Percentiles rank a stretch among this genome's conserved stretches.
Evolutionary conservation across 2,329 filamentous ascomycete species (phyloP).

Genomic region (Aureobasidium sp.): DNA sequence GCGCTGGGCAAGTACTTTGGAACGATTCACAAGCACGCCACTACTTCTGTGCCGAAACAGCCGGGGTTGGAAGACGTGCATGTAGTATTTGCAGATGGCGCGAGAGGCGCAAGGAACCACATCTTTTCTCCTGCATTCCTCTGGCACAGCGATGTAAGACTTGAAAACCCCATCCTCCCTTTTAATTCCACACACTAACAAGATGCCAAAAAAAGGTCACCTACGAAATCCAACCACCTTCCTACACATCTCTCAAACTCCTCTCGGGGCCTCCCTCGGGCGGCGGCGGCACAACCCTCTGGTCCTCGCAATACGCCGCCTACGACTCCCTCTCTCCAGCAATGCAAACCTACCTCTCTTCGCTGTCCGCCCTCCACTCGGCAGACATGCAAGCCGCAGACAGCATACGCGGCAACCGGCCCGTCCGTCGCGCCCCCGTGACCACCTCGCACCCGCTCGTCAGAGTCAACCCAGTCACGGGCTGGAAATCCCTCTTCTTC

Average conservation of each 20-base stretch:
- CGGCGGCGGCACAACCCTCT: conserved; percentile 39
- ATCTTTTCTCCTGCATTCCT: conserved; percentile 50
- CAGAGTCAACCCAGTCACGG: conserved; percentile 54
- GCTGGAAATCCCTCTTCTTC: conserved; percentile 55
- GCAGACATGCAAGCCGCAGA: conserved; percentile 50
- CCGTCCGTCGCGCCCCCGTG: conserved; percentile 48
- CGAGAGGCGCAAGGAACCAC: conserved; percentile 45
- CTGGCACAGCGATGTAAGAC: conserved; percentile 44
- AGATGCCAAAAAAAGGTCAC: conserved; percentile 41
- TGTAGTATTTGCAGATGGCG: conserved; percentile 49
- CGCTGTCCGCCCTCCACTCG: conserved; percentile 45
- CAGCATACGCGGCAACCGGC: conserved; percentile 42
- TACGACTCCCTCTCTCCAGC: conserved; percentile 48
- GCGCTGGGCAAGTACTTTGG: conserved; percentile 19
- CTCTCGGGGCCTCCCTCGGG: conserved; percentile 48
- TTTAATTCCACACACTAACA: not conserved
- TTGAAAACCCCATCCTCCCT: no score
- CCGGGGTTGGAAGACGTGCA: conserved; percentile 50
- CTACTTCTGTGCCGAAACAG: conserved; percentile 38
- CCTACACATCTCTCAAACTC: conserved; percentile 51
- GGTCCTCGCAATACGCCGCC: conserved; percentile 47
- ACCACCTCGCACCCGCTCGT: conserved; percentile 50
- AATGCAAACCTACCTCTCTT: conserved; percentile 52
- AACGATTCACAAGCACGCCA: conserved; percentile 14
- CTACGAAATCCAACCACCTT: conserved; percentile 52